Evolutionary conservation across 129 eudicot species (phyloP).

Genomic region (Sambucus nigra): DNA sequence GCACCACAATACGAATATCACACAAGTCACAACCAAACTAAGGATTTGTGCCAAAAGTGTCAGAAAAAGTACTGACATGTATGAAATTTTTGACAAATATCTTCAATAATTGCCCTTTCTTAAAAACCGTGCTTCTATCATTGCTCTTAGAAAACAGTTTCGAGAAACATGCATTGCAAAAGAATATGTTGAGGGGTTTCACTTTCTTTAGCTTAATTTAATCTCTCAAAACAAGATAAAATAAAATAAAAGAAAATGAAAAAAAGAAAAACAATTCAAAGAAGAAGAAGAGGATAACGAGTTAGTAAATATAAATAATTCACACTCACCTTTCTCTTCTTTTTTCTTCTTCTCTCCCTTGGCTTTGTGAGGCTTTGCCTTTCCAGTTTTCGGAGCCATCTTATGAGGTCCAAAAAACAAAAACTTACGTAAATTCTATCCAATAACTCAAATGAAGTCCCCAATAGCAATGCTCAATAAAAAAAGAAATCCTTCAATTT

Average conservation of each 20-base stretch:
- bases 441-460: neutral
- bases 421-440: neutral
- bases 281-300: neutral
- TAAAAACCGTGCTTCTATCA: no score
- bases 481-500: neutral
- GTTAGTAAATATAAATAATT: neutral
- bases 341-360: slow-evolving; percentile 97
- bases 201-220: no score
- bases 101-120: no score
- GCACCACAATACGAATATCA: no score
- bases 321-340: slow-evolving; percentile 68
- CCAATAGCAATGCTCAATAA: neutral
- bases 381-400: slow-evolving; percentile 89
- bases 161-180: no score
- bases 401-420: neutral
- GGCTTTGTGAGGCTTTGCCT: slow-evolving; percentile 67
- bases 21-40: no score
- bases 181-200: no score
- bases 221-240: no score
- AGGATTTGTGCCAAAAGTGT: no score
- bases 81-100: no score
- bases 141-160: no score
- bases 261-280: neutral
- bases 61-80: no score
- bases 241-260: neutral